Percentiles rank a stretch among this genome's conserved stretches.
Conservation (phyloP, 306 rosid genomes). For the Fragaria vesca region DNA sequence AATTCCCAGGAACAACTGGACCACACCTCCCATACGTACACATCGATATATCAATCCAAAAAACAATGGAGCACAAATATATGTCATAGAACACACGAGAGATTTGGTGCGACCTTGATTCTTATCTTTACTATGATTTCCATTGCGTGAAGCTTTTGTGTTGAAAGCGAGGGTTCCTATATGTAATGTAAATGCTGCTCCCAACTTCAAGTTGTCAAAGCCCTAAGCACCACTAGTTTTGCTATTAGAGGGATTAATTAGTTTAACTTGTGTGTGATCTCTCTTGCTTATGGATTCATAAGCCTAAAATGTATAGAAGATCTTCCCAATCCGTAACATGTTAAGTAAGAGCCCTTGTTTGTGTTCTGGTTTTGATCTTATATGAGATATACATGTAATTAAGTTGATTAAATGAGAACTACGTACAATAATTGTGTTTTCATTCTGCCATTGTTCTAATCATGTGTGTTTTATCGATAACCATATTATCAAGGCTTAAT, state of each 20-base stretch:
- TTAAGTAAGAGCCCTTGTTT: slow-evolving; percentile 27
- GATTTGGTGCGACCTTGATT: neutral
- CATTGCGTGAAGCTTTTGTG: slow-evolving; percentile 54
- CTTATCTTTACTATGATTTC: slow-evolving; percentile 5
- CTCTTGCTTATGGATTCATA: slow-evolving; percentile 21
- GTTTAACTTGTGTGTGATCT: neutral
- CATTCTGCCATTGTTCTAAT: neutral
- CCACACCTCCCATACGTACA: neutral
- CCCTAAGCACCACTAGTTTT: slow-evolving; percentile 29
- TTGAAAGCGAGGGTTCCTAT: slow-evolving; percentile 30
- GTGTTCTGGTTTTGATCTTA: slow-evolving; percentile 29
- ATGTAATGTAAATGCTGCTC: neutral
- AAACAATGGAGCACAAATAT: neutral
- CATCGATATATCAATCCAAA: neutral
- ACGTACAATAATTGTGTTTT: neutral
- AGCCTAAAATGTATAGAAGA: slow-evolving; percentile 31
- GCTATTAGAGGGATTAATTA: neutral
- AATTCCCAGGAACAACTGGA: neutral
- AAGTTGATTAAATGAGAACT: neutral
- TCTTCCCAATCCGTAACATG: slow-evolving; percentile 46
- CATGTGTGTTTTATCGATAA: neutral
- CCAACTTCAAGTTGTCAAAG: slow-evolving; percentile 16
- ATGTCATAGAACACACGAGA: neutral
- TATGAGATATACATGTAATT: neutral
- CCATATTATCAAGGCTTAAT: neutral